Evolutionary conservation across 2,329 filamentous ascomycete species (phyloP), one percentile per base, ranked within the genome.

Genomic region (Uncinocarpus reesii): DNA sequence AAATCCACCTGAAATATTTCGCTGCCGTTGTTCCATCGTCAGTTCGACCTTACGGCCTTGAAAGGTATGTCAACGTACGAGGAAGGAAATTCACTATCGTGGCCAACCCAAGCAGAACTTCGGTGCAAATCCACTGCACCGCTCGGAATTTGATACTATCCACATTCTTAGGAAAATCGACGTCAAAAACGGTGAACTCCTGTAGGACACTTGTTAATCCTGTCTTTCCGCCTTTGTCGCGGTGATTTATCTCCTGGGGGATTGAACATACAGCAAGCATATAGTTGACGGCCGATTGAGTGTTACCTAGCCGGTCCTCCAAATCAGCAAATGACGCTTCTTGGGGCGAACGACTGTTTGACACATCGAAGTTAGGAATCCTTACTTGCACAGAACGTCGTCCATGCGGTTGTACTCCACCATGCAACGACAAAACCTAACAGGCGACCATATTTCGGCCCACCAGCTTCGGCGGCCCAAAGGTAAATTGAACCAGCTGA

Each of bases 321-420:
- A 21, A 10, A 15, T 36, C 10, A 38, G 32, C 23, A 21, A 31
- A 32, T 4, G 15, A 7, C 26, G 20, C 10, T 32, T 13, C 34
- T 21, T 43, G 8, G 2, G 13, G 21, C 4, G 21, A 10, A n/a
- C 36, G n/a, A 26, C 36, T 7, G 5, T 10, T 13, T 23, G 13
- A 2, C 23, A 18, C 11, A 18, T 13, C 8, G 3, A 20, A 29
- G 18, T 11, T 15, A 11, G 13, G 29, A 29, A 20, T 21, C 45
- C 63, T 49, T 58, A 67, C 73, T 76, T 2, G 73, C 73, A 57
- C 72, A 75, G 48, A 76, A 76, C 0, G 73, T 79, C 1, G 77
- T 80, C 77, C 77, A 80, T 1, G 77, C 77, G 0, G 76, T 79
- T 0, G 75, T 78, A 55, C 73, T 76, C 77, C 77, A 80, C 77